phyloP scores from a whole-genome alignment of 2,329 filamentous ascomycete genomes.

The Fusarium oligoseptatum region DNA sequence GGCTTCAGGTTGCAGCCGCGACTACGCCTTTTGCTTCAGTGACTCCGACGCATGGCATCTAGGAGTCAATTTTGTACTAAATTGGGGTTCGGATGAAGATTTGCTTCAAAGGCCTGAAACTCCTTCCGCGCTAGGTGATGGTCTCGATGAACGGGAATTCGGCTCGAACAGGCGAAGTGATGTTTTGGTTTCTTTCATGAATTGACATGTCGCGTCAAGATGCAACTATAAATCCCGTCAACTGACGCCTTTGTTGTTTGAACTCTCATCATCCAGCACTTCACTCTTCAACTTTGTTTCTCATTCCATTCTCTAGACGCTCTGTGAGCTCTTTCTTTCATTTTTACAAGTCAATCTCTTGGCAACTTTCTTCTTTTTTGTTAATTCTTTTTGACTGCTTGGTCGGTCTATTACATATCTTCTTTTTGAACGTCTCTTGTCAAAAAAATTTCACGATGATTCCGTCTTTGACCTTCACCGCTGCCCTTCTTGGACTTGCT shows the following conservation, averaged over 20 bases:
- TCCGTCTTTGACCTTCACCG: background rate
- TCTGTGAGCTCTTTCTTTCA: constrained; percentile 3
- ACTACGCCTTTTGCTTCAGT: background rate
- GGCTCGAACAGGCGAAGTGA: background rate
- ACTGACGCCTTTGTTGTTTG: background rate
- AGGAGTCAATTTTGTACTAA: background rate
- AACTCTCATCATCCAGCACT: background rate
- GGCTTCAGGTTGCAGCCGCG: constrained; percentile 9
- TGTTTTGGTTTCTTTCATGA: background rate
- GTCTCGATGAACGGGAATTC: constrained; percentile 1
- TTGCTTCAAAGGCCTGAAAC: background rate
- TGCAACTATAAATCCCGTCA: background rate
- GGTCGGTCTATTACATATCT: background rate
- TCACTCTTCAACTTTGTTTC: background rate
- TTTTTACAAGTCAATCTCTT: background rate
- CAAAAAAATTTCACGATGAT: background rate
- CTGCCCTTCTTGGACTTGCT: background rate
- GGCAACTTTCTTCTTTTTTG: background rate
- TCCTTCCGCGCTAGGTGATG: background rate
- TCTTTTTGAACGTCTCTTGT: background rate
- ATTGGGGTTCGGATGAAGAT: background rate
- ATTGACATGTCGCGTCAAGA: background rate
- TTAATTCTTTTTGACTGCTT: background rate
- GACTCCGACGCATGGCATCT: background rate
- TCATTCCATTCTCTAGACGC: constrained; percentile 4